phyloP scores from a whole-genome alignment of 2,329 filamentous ascomycete species.

The Phialophora macrospora region DNA sequence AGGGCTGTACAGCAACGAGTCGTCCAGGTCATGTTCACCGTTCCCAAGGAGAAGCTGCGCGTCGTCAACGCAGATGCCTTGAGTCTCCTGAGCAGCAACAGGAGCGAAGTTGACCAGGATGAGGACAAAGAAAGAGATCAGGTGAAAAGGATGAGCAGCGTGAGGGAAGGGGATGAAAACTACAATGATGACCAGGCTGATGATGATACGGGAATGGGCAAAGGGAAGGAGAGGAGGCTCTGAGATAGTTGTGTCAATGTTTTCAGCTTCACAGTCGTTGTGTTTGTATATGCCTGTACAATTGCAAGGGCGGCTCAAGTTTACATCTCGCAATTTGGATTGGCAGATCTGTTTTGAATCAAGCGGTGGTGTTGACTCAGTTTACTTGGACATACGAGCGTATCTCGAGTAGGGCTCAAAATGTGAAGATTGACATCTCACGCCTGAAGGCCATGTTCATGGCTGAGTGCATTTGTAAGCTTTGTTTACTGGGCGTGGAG shows the following conservation, averaged over 20 bases:
- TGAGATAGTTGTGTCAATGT: conserved; percentile 1
- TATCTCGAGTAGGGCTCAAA: background rate
- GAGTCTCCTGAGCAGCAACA: conserved; percentile 39
- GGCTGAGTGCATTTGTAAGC: conserved; percentile 29
- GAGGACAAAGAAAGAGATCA: conserved; percentile 34
- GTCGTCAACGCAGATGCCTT: conserved; percentile 80
- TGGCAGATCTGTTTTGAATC: background rate
- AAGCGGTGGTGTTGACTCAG: background rate
- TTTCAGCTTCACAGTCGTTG: background rate
- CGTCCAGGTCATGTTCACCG: conserved; percentile 89
- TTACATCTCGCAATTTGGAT: background rate
- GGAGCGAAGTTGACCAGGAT: conserved; percentile 39
- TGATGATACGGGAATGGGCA: conserved; percentile 19
- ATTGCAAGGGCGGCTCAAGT: background rate
- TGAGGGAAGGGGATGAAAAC: conserved; percentile 35
- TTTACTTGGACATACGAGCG: background rate
- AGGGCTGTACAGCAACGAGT: conserved; percentile 70
- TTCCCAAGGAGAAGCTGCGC: conserved; percentile 80
- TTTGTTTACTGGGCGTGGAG: conserved; percentile 16
- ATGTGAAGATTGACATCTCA: background rate
- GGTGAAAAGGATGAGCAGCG: conserved; percentile 38
- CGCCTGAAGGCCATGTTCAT: too few relatives aligned
- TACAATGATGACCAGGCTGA: conserved; percentile 25
- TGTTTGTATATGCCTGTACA: conserved; percentile 15
- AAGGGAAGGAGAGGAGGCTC: conserved; percentile 25